Conservation (phyloP, 1,139 yeast species). For the Blastobotrys persicus region DNA sequence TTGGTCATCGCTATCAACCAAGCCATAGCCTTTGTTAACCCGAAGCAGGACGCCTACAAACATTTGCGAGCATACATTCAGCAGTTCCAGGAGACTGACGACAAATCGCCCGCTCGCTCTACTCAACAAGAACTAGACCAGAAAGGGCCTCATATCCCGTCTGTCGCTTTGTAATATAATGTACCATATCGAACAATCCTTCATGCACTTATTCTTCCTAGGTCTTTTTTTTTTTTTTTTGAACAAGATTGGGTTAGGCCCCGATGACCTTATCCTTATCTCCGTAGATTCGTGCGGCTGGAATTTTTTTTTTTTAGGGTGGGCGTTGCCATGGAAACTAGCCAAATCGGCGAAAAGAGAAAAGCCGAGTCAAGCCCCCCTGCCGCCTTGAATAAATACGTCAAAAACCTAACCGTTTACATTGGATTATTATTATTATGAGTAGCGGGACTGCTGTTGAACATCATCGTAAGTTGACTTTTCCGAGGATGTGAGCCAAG, state of each 20-base stretch:
- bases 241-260: too few relatives aligned
- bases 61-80: slow-evolving; percentile 24
- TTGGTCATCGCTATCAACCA: slow-evolving; percentile 20
- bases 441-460: slow-evolving; percentile 26
- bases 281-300: too few relatives aligned
- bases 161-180: slow-evolving; percentile 1
- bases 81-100: too few relatives aligned
- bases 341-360: neutral
- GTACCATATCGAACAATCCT: neutral
- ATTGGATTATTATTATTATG: slow-evolving; percentile 11
- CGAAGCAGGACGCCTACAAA: slow-evolving; percentile 24
- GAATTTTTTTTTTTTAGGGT: neutral
- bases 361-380: neutral
- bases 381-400: neutral
- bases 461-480: slow-evolving; percentile 17
- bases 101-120: too few relatives aligned
- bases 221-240: neutral
- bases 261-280: too few relatives aligned
- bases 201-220: neutral
- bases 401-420: neutral
- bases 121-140: neutral
- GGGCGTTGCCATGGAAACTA: neutral
- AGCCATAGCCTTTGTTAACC: slow-evolving; percentile 28
- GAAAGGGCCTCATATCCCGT: neutral
- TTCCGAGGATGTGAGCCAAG: slow-evolving; percentile 10